Evolutionary conservation across 2,329 filamentous ascomycete species (phyloP).

Genomic region (Pyrenophora tritici-repentis): DNA sequence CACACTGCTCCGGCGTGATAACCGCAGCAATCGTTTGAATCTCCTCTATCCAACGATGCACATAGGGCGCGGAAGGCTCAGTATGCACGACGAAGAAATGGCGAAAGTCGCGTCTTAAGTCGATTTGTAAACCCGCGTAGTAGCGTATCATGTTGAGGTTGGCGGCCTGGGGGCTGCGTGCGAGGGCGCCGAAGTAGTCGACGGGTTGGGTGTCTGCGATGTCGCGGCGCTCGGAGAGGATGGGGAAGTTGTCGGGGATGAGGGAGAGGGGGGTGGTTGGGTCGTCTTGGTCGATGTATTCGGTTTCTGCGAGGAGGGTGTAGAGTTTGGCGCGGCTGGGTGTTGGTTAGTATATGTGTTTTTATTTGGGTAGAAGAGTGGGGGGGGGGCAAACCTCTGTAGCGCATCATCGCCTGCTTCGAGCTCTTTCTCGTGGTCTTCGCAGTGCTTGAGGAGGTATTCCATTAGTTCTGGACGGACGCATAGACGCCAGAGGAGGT

Average conservation of each 20-base stretch:
- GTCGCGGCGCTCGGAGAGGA: constrained; percentile 34
- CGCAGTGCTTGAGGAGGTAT: constrained; percentile 25
- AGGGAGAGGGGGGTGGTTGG: constrained; percentile 9
- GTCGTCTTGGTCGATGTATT: constrained; percentile 36
- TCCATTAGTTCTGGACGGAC: constrained; percentile 41
- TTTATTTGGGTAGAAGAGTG: neutral
- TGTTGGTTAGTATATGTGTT: constrained; percentile 1
- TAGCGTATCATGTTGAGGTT: constrained; percentile 34
- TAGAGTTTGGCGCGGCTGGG: constrained; percentile 33
- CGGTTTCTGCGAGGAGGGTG: constrained; percentile 22
- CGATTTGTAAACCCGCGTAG: constrained; percentile 29
- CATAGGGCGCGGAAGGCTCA: constrained; percentile 19
- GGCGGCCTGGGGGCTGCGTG: constrained; percentile 27
- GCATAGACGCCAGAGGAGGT: constrained; percentile 40
- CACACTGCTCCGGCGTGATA: constrained; percentile 34
- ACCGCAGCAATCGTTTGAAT: constrained; percentile 35
- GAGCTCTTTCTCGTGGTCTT: constrained; percentile 24
- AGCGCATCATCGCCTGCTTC: constrained; percentile 23
- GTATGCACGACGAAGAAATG: constrained; percentile 42
- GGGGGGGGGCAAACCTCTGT: constrained; percentile 14
- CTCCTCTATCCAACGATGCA: constrained; percentile 28
- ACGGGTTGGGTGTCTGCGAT: constrained; percentile 24
- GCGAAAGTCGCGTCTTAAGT: constrained; percentile 35
- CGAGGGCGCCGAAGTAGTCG: constrained; percentile 32
- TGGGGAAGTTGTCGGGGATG: constrained; percentile 33